Percentiles rank a stretch among this genome's conserved stretches.
phyloP scores from a whole-genome alignment of 306 rosid species.

The Amphicarpaea edgeworthii region DNA sequence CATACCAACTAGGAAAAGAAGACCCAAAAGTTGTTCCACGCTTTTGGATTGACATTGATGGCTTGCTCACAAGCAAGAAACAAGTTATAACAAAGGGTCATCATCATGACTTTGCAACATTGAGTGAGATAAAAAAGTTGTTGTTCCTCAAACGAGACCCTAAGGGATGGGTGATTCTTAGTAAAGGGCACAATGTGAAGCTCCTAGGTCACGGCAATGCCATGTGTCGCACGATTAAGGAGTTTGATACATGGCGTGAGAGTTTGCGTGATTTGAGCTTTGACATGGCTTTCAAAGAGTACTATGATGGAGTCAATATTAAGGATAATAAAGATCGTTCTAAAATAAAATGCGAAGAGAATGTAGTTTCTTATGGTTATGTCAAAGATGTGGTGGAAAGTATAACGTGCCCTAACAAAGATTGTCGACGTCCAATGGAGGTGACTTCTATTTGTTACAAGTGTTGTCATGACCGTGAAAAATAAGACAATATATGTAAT shows the following conservation, averaged over 20 bases:
- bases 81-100: background rate
- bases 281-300: slow-evolving; percentile 37
- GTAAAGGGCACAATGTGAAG: slow-evolving; percentile 47
- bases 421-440: slow-evolving; percentile 43
- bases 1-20: slow-evolving; percentile 31
- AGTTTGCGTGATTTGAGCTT: slow-evolving; percentile 16
- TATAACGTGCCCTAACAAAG: slow-evolving; percentile 23
- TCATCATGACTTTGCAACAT: slow-evolving; percentile 14
- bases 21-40: background rate
- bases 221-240: background rate
- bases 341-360: slow-evolving; percentile 17
- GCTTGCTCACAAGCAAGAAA: slow-evolving; percentile 29
- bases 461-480: slow-evolving; percentile 39
- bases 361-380: background rate
- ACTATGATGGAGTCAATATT: slow-evolving; percentile 6
- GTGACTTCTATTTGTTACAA: slow-evolving; percentile 32
- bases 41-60: slow-evolving; percentile 42
- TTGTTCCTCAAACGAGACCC: slow-evolving; percentile 40
- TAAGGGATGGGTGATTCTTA: slow-evolving; percentile 43
- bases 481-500: background rate
- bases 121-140: slow-evolving; percentile 35
- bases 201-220: slow-evolving; percentile 41
- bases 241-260: background rate
- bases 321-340: background rate
- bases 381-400: slow-evolving; percentile 11